Evolutionary conservation across 352 stramenopile genomes (phyloP).

Genomic region (Phytophthora idaei): DNA sequence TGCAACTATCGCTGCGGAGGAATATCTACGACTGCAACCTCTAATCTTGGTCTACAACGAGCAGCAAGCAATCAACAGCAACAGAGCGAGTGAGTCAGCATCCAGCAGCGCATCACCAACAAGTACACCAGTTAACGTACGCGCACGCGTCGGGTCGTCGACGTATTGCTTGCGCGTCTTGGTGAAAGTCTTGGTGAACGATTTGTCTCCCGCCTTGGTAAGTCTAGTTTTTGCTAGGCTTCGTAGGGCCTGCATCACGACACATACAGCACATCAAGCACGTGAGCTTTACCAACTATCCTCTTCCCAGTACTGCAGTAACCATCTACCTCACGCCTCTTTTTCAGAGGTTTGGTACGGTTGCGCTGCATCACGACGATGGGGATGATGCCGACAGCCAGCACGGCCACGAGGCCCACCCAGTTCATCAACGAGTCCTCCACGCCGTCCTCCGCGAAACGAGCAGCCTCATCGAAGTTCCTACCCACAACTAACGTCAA

Average conservation of each 20-base stretch:
- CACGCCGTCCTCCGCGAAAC: constrained; percentile 66
- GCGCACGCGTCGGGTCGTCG: constrained; percentile 42
- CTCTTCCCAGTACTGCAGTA: constrained; percentile 4
- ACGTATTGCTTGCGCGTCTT: constrained; percentile 60
- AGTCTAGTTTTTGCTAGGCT: constrained; percentile 81
- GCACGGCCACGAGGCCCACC: constrained; percentile 62
- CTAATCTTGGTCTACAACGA: constrained; percentile 36
- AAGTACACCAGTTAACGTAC: constrained; percentile 21
- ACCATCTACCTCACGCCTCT: constrained; percentile 70
- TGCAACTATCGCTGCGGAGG: no score
- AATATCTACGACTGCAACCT: background rate
- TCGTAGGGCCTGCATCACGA: constrained; percentile 50
- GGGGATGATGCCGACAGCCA: constrained; percentile 57
- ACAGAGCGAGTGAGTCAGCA: constrained; percentile 6
- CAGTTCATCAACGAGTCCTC: constrained; percentile 79
- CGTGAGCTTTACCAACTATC: constrained; percentile 3
- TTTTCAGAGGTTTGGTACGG: constrained; percentile 73
- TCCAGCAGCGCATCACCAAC: background rate
- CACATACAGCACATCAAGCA: background rate
- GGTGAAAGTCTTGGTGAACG: constrained; percentile 51
- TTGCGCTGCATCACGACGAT: constrained; percentile 80
- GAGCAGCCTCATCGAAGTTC: constrained; percentile 81
- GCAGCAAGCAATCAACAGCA: constrained; percentile 1
- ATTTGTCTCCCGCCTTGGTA: constrained; percentile 52
- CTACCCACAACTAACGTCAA: constrained; percentile 31